Conservation (phyloP, 768 basidiomycete genomes). For the Pulveroboletus frians region DNA sequence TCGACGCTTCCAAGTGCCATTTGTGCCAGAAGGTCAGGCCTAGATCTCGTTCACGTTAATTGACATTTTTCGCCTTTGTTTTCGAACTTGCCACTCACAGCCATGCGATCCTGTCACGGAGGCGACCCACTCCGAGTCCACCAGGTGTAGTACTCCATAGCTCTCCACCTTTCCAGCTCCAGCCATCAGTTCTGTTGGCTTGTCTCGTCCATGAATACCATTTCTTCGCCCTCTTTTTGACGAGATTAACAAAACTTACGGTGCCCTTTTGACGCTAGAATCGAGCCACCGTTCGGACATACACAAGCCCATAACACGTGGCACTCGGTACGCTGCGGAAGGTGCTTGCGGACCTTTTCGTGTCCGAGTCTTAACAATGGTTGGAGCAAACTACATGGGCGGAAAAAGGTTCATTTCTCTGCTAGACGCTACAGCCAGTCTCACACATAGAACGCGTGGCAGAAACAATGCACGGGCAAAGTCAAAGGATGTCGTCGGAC, state of each 20-base stretch:
- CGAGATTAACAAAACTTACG: background rate
- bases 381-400: conserved; percentile 74
- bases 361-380: conserved; percentile 34
- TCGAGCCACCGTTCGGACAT: too few relatives aligned
- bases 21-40: too few relatives aligned
- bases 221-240: background rate
- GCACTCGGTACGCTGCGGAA: too few relatives aligned
- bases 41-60: too few relatives aligned
- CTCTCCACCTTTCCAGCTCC: background rate
- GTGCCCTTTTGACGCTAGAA: background rate
- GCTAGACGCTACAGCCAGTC: background rate
- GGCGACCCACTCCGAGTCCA: too few relatives aligned
- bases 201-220: background rate
- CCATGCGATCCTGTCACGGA: too few relatives aligned
- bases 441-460: background rate
- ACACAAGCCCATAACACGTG: background rate
- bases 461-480: conserved; percentile 59
- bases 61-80: too few relatives aligned
- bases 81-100: too few relatives aligned
- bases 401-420: conserved; percentile 49
- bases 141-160: background rate
- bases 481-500: conserved; percentile 49
- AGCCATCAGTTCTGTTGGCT: background rate
- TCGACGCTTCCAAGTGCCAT: too few relatives aligned
- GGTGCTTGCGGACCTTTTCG: background rate